Conservation (phyloP, 345 rosid genomes). For the Clarkia xantiana region DNA sequence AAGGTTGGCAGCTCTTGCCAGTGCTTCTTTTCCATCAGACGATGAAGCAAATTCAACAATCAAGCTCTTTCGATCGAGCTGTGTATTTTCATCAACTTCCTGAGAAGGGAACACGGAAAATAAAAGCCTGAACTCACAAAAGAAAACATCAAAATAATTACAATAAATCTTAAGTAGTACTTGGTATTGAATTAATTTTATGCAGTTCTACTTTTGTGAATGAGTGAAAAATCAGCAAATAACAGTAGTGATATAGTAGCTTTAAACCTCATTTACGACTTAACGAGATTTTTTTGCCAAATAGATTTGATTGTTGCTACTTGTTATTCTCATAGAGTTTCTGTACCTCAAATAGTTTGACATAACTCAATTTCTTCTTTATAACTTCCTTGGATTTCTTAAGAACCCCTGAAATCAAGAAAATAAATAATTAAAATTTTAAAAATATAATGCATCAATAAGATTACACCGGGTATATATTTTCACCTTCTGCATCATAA, state of each 20-base stretch:
- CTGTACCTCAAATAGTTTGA: constrained; percentile 32
- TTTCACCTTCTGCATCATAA: constrained; percentile 65
- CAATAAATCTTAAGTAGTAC: no score
- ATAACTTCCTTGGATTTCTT: constrained; percentile 63
- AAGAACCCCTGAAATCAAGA: constrained; percentile 36
- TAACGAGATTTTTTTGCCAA: neutral
- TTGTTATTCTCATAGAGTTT: neutral
- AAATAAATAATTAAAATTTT: no score
- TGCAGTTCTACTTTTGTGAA: no score
- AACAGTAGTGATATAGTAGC: no score
- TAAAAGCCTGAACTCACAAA: neutral
- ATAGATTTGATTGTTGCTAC: neutral
- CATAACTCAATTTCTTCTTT: constrained; percentile 26
- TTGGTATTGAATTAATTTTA: no score
- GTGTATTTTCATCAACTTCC: constrained; percentile 29
- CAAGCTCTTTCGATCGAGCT: constrained; percentile 17
- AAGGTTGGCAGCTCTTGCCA: constrained; percentile 72
- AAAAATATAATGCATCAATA: neutral
- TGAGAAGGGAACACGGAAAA: constrained; percentile 12
- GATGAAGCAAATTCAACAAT: constrained; percentile 54
- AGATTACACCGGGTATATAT: neutral
- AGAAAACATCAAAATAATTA: no score
- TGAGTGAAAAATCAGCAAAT: no score
- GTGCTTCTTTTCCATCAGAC: constrained; percentile 74
- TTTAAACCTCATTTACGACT: no score